A percentile compares a stretch with the other conserved stretches of the same genome.
Conservation (phyloP, 768 basidiomycete genomes). For the Boletus pseudopeckii region DNA sequence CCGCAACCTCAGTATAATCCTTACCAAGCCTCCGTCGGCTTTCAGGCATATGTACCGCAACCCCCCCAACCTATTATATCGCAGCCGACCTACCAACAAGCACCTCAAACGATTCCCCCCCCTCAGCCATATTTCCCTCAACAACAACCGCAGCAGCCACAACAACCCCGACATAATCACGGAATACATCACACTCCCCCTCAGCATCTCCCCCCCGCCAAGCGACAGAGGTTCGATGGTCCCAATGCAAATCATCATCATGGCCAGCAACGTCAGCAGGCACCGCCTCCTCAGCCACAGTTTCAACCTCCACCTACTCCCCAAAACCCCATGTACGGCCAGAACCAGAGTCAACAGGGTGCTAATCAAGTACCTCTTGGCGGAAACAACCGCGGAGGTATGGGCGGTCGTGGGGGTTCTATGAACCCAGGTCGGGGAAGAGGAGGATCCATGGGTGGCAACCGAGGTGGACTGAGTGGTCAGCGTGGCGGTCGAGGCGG, state of each 20-base stretch:
- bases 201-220: slow-evolving; percentile 87
- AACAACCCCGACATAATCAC: slow-evolving; percentile 48
- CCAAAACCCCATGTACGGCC: slow-evolving; percentile 29
- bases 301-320: slow-evolving; percentile 39
- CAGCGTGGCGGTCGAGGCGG: slow-evolving; percentile 42
- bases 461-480: slow-evolving; percentile 44
- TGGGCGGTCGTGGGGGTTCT: slow-evolving; percentile 38
- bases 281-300: slow-evolving; percentile 58
- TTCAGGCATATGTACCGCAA: slow-evolving; percentile 67
- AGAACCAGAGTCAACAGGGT: slow-evolving; percentile 41
- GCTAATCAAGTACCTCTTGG: slow-evolving; percentile 40
- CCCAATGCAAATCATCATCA: slow-evolving; percentile 49
- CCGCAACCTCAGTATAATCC: slow-evolving; percentile 69
- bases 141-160: slow-evolving; percentile 37
- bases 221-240: slow-evolving; percentile 85
- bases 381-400: slow-evolving; percentile 43
- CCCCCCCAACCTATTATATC: slow-evolving; percentile 48
- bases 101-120: slow-evolving; percentile 34
- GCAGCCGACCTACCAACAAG: slow-evolving; percentile 48
- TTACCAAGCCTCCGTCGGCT: slow-evolving; percentile 67
- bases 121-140: slow-evolving; percentile 42
- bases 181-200: slow-evolving; percentile 60
- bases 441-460: slow-evolving; percentile 46
- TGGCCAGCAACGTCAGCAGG: slow-evolving; percentile 42
- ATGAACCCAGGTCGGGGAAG: slow-evolving; percentile 37